phyloP scores from a whole-genome alignment of 106 monocot species.

The Dendrobium chrysotoxum region DNA sequence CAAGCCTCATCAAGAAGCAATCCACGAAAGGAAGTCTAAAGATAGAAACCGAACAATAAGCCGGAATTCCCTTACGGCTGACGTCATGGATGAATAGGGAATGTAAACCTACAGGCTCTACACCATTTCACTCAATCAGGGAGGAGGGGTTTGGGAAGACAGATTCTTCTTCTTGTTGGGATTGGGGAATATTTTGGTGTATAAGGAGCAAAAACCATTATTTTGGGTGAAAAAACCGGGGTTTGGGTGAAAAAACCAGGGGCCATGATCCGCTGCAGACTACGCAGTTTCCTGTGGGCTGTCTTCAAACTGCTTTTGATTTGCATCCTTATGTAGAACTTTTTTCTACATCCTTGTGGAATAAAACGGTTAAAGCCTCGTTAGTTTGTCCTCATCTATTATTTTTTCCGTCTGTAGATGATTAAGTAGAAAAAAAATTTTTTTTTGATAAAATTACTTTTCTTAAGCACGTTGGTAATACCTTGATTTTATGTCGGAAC shows the following conservation, averaged over 20 bases:
- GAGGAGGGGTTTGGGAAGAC: neutral
- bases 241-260: neutral
- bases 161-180: neutral
- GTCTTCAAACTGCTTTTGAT: neutral
- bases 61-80: neutral
- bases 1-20: constrained; percentile 1
- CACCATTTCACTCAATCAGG: neutral
- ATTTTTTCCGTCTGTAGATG: no score
- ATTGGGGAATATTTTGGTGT: constrained; percentile 1
- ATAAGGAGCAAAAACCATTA: neutral
- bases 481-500: no score
- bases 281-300: constrained; percentile 8
- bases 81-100: neutral
- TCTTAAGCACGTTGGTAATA: no score
- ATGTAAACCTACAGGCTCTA: neutral
- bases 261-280: neutral
- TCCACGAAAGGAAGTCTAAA: neutral
- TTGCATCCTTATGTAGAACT: neutral
- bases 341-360: neutral
- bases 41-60: neutral
- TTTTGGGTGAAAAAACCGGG: constrained; percentile 1
- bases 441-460: no score
- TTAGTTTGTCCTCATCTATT: no score
- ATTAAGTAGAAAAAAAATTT: no score
- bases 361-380: no score